Percentiles rank a stretch among this genome's conserved stretches.
Evolutionary conservation across 2,329 filamentous ascomycete species (phyloP).

Genomic region (Periconia digitata): DNA sequence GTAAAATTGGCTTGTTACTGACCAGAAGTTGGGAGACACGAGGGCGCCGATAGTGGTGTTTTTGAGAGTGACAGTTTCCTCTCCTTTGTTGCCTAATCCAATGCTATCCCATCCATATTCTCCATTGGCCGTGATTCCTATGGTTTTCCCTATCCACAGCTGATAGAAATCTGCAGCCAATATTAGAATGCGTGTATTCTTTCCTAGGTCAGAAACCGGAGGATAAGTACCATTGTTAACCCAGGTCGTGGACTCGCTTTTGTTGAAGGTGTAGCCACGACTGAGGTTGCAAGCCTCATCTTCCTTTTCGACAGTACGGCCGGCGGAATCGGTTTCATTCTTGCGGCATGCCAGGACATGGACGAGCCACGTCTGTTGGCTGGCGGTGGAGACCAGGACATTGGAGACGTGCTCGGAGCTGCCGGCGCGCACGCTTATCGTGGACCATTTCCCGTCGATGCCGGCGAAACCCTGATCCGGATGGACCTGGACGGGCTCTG

Average conservation of each 20-base stretch:
- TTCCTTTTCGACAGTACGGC: conserved; percentile 25
- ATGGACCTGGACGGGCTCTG: conserved; percentile 34
- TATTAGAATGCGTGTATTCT: no score
- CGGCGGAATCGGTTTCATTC: conserved; percentile 35
- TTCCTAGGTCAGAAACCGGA: no score
- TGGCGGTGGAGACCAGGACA: conserved; percentile 65
- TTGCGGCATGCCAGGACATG: conserved; percentile 32
- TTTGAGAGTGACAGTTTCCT: conserved; percentile 43
- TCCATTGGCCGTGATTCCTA: conserved; percentile 63
- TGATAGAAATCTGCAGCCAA: no score
- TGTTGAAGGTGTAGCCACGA: conserved; percentile 63
- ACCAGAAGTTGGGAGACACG: conserved; percentile 45
- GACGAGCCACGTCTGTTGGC: conserved; percentile 72
- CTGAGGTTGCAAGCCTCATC: conserved; percentile 51
- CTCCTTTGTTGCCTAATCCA: conserved; percentile 42
- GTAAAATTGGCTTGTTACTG: no score
- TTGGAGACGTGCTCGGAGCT: conserved; percentile 56
- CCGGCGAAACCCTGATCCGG: conserved; percentile 43
- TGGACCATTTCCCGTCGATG: conserved; percentile 61
- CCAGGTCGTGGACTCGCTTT: conserved; percentile 60
- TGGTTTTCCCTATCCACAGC: conserved; percentile 58
- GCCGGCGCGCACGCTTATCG: conserved; percentile 63
- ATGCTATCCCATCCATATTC: conserved; percentile 62
- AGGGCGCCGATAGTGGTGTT: conserved; percentile 48
- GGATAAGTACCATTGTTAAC: conserved; percentile 58